A percentile compares a stretch with the other conserved stretches of the same genome.
These are phyloP conservation scores for Scedosporium aurantiacum DNA, from an alignment of 2,329 filamentous ascomycete genomes.

Conservation along the genomic window DNA sequence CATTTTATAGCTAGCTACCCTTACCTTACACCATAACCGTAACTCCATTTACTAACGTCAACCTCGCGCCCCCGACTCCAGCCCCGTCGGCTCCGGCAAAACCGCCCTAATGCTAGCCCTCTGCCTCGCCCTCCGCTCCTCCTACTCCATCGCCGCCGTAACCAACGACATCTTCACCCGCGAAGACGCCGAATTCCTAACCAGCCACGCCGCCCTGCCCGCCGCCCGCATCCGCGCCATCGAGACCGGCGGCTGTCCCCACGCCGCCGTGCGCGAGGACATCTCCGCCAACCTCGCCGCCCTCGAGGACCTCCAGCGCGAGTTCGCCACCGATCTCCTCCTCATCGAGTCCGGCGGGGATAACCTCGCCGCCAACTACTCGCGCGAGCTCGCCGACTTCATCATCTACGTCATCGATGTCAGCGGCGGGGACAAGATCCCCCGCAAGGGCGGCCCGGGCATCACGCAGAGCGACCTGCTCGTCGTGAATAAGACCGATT, in stretches of 20 bases:
- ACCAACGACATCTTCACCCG: constrained; percentile 99
- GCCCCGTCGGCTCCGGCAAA: constrained; percentile 93
- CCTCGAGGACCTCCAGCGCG: constrained; percentile 73
- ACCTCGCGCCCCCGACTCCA: constrained; percentile 25
- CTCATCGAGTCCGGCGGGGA: constrained; percentile 94
- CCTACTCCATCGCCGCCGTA: constrained; percentile 83
- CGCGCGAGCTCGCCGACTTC: constrained; percentile 85
- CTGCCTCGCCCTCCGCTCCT: constrained; percentile 68
- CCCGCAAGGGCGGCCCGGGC: constrained; percentile 87
- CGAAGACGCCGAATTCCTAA: constrained; percentile 97
- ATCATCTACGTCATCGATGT: constrained; percentile 99
- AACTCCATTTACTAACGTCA: constrained; percentile 9
- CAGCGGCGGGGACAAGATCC: constrained; percentile 90
- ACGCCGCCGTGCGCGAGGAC: constrained; percentile 94
- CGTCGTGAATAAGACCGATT: constrained; percentile 93
- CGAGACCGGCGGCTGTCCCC: constrained; percentile 93
- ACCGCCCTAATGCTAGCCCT: constrained; percentile 94
- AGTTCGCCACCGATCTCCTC: constrained; percentile 70
- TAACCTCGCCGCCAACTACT: constrained; percentile 96
- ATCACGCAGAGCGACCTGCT: constrained; percentile 94
- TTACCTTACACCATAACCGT: not conserved
- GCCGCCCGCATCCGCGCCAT: constrained; percentile 82
- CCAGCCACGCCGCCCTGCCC: constrained; percentile 71
- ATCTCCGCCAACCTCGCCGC: constrained; percentile 89
- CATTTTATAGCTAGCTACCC: not conserved